These are phyloP conservation scores for Neophaeococcomyces mojaviensis DNA, from an alignment of 2,329 filamentous ascomycete genomes.

Conservation along the genomic window DNA sequence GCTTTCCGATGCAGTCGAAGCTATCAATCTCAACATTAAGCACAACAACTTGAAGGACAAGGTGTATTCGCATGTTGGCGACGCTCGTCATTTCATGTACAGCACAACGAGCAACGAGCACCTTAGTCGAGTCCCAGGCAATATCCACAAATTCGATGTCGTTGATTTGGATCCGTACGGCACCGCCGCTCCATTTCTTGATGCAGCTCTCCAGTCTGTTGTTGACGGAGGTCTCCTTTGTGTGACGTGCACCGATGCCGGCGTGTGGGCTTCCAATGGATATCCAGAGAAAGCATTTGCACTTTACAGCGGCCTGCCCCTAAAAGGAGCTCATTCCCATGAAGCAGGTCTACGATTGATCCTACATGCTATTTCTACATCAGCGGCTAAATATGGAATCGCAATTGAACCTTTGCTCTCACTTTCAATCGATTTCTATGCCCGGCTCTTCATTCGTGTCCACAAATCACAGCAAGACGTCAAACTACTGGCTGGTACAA, in stretches of 20 bases:
- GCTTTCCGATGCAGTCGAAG: slow-evolving; percentile 64
- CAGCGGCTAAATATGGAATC: slow-evolving; percentile 77
- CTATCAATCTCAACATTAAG: slow-evolving; percentile 75
- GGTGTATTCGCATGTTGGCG: slow-evolving; percentile 66
- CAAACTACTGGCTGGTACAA: slow-evolving; percentile 84
- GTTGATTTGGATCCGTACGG: slow-evolving; percentile 97
- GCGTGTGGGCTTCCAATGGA: slow-evolving; percentile 86
- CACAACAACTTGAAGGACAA: slow-evolving; percentile 70
- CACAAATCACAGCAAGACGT: slow-evolving; percentile 73
- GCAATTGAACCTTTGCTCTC: slow-evolving; percentile 85
- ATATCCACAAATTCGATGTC: slow-evolving; percentile 67
- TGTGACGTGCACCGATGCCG: slow-evolving; percentile 93
- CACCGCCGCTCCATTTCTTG: slow-evolving; percentile 84
- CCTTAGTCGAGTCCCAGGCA: slow-evolving; percentile 30
- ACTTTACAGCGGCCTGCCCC: slow-evolving; percentile 81
- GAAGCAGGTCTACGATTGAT: slow-evolving; percentile 85
- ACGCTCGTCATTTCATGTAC: slow-evolving; percentile 92
- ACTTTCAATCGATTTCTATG: slow-evolving; percentile 93
- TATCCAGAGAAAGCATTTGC: slow-evolving; percentile 92
- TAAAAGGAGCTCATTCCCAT: slow-evolving; percentile 79
- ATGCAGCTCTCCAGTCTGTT: slow-evolving; percentile 79
- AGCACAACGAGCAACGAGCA: slow-evolving; percentile 47
- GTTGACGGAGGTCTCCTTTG: slow-evolving; percentile 85
- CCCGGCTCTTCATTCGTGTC: slow-evolving; percentile 78
- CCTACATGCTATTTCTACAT: slow-evolving; percentile 68